Evolutionary conservation across 768 basidiomycete genomes (phyloP).

Genomic region (Auriscalpium vulgare): DNA sequence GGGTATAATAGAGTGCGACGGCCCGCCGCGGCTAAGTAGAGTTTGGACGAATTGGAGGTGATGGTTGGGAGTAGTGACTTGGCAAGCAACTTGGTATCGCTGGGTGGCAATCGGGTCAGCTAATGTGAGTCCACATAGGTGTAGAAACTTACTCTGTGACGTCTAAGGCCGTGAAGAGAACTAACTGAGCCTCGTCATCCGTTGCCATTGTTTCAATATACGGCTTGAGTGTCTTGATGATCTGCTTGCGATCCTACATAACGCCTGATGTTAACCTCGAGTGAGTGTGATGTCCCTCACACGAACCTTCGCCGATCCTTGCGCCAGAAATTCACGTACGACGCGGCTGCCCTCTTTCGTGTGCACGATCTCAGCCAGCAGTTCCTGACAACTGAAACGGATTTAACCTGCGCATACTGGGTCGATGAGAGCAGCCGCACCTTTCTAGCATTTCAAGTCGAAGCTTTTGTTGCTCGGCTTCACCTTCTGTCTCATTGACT

Average conservation of each 20-base stretch:
- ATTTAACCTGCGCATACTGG: background rate
- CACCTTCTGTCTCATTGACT: constrained; percentile 48
- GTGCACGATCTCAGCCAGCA: constrained; percentile 88
- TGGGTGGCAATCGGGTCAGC: constrained; percentile 22
- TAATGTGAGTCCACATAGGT: background rate
- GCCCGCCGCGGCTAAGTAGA: constrained; percentile 62
- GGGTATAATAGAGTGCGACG: constrained; percentile 79
- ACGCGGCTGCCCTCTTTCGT: constrained; percentile 86
- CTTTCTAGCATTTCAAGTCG: constrained; percentile 76
- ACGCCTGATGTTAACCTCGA: background rate
- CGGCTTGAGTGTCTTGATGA: constrained; percentile 82
- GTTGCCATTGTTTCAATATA: constrained; percentile 83
- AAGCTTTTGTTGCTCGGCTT: constrained; percentile 63
- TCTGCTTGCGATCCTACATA: constrained; percentile 78
- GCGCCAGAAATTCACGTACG: constrained; percentile 78
- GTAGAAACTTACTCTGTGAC: constrained; percentile 67
- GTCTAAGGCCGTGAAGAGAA: constrained; percentile 85
- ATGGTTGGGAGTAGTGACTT: constrained; percentile 76
- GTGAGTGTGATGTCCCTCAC: background rate
- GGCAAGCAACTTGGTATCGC: constrained; percentile 83
- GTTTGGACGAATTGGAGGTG: constrained; percentile 43
- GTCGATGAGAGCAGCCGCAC: constrained; percentile 31
- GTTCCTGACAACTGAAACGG: constrained; percentile 61
- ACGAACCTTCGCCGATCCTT: constrained; percentile 72
- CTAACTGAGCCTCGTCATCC: constrained; percentile 85